Evolutionary conservation across 176 grass and related monocot species (phyloP).

Genomic region (Luzula sylvatica): DNA sequence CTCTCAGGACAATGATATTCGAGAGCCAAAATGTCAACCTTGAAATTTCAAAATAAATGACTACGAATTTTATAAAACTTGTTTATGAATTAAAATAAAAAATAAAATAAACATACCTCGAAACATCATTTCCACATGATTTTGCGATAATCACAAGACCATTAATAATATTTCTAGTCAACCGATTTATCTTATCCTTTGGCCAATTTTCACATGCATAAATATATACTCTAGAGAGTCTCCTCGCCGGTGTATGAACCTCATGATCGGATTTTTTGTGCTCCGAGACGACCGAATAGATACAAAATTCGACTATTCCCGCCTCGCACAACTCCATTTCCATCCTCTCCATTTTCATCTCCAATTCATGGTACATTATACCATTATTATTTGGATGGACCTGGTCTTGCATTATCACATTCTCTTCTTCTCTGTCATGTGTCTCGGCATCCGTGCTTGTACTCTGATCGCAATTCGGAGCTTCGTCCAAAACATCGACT

Average conservation of each 20-base stretch:
- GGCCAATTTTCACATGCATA: slow-evolving; percentile 66
- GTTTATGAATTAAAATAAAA: slow-evolving; percentile 17
- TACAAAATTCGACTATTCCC: slow-evolving; percentile 80
- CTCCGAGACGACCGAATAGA: slow-evolving; percentile 64
- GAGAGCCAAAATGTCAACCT: slow-evolving; percentile 98
- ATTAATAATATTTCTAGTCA: slow-evolving; percentile 61
- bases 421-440: slow-evolving; percentile 69
- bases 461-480: slow-evolving; percentile 82
- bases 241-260: slow-evolving; percentile 84
- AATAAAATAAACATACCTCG: slow-evolving; percentile 56
- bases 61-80: neutral
- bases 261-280: slow-evolving; percentile 85
- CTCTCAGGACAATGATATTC: slow-evolving; percentile 80
- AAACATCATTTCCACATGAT: slow-evolving; percentile 87
- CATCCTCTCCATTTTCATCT: slow-evolving; percentile 51
- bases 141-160: slow-evolving; percentile 69
- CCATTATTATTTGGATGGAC: slow-evolving; percentile 19
- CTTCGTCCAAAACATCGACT: slow-evolving; percentile 76
- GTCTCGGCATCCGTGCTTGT: slow-evolving; percentile 87
- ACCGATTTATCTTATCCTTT: slow-evolving; percentile 50
- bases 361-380: slow-evolving; percentile 36
- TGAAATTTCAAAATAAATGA: slow-evolving; percentile 18
- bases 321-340: slow-evolving; percentile 88
- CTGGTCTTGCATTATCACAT: slow-evolving; percentile 37
- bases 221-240: slow-evolving; percentile 66